Conservation (phyloP, 2,329 filamentous ascomycete genomes). For the Beauveria medogensis region DNA sequence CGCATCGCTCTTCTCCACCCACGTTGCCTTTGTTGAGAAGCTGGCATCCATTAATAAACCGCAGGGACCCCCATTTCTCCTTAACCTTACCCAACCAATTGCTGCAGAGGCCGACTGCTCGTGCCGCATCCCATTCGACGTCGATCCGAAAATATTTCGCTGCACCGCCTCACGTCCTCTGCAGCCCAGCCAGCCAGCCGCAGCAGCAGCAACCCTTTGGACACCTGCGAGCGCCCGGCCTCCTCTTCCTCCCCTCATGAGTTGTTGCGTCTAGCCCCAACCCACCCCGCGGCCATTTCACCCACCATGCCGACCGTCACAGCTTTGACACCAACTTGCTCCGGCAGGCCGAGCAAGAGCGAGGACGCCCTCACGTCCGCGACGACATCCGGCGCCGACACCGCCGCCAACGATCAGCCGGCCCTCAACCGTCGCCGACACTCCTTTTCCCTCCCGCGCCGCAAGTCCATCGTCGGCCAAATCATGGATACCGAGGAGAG, state of each 20-base stretch:
- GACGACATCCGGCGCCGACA: slow-evolving; percentile 34
- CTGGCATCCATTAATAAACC: neutral
- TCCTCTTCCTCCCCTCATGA: neutral
- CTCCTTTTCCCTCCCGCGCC: slow-evolving; percentile 49
- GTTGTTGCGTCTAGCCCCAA: neutral
- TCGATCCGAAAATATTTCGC: slow-evolving; percentile 10
- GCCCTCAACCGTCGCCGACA: slow-evolving; percentile 33
- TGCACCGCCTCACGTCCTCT: neutral
- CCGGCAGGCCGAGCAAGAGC: slow-evolving; percentile 23
- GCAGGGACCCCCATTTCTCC: slow-evolving; percentile 5
- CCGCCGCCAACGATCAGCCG: slow-evolving; percentile 24
- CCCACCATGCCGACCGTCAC: slow-evolving; percentile 30
- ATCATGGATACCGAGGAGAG: slow-evolving; percentile 57
- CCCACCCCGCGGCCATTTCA: neutral
- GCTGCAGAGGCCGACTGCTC: neutral
- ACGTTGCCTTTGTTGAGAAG: slow-evolving; percentile 8
- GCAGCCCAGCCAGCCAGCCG: too few relatives aligned
- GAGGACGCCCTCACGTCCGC: slow-evolving; percentile 29
- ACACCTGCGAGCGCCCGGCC: neutral
- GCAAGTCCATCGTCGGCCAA: slow-evolving; percentile 51
- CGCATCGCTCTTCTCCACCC: slow-evolving; percentile 1
- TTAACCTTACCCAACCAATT: slow-evolving; percentile 10
- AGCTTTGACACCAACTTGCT: slow-evolving; percentile 30
- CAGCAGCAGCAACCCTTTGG: neutral
- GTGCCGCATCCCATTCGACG: slow-evolving; percentile 2